These are phyloP conservation scores for Linderniella brevidens DNA, from an alignment of 257 asterid genomes.

Conservation along the genomic window DNA sequence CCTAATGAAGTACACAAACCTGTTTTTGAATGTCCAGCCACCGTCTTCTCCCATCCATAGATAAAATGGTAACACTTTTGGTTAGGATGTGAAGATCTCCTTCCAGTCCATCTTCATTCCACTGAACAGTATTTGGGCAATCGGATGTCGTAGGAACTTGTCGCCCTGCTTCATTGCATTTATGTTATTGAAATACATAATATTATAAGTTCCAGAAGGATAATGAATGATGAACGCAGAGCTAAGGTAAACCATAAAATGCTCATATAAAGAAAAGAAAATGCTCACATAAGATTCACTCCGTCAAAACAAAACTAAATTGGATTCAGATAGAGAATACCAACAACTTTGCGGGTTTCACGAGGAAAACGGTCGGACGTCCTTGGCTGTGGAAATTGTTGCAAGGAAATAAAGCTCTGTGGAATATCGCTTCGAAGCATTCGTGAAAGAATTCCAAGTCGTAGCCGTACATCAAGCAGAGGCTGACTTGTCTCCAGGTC, in stretches of 20 bases:
- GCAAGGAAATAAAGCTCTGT: conserved; percentile 39
- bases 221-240: background rate
- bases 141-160: conserved; percentile 20
- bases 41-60: conserved; percentile 97
- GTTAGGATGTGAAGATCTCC: conserved; percentile 72
- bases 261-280: no score
- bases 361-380: conserved; percentile 19
- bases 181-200: conserved; percentile 10
- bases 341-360: conserved; percentile 29
- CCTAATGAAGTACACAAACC: conserved; percentile 26
- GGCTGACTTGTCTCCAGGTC: conserved; percentile 70
- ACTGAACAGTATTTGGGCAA: conserved; percentile 52
- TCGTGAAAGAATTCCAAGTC: conserved; percentile 58
- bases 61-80: conserved; percentile 65
- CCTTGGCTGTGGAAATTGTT: conserved; percentile 22
- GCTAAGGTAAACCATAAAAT: no score
- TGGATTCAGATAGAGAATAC: conserved; percentile 21
- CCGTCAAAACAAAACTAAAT: no score
- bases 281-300: no score
- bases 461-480: conserved; percentile 35
- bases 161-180: conserved; percentile 28
- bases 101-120: conserved; percentile 85
- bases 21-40: conserved; percentile 93
- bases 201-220: conserved; percentile 8
- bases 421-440: conserved; percentile 93